Evolutionary conservation across 202 grass and related monocot species (phyloP), one percentile per base, ranked within the genome.

Genomic region (Saccharum hybrid): DNA sequence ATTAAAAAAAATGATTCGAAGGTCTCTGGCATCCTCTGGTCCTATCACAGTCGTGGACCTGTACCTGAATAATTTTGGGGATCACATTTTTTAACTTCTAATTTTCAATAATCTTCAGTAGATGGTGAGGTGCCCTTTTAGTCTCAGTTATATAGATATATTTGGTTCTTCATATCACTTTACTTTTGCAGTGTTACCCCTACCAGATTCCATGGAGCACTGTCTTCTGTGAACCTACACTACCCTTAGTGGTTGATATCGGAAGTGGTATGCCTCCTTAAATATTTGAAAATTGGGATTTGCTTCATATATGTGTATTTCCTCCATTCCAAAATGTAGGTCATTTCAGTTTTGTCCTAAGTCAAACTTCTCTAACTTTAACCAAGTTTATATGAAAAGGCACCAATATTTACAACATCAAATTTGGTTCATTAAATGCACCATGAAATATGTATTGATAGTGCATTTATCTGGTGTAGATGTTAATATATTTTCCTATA

Each of bases 231-330:
- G 86, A 96, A 69, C 79, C 86, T 74, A 39, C 67, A 84, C 74
- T 75, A 56, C 94, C 90, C 22, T 84, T 96, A 68, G 65, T 91
- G 66, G 84, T 91, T 76, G 94, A 96, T 86, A 84, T 96, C 38
- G 94, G 94, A 91, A 96, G 94, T 84, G 90, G 94, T 96, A 96
- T 49, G 76, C 30, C 80, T 89, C 73, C 70, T 74, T 83, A 19
- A 77, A 63, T 72, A 46, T 31, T 86, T 66, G 67, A 68, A 70
- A 87, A 57, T 7, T 13, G 2, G 2, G 18, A 22, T 81, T 40
- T 83, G 49, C 63, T 91, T 16, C 67, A 52, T 79, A 68, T 33
- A 79, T 86, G 30, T 71, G 51, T 66, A 57, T 63, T 30, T 3
- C 23, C 23, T 30, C 60, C 23, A 14, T 63, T 63, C 60, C 23